Conservation (phyloP, 129 eudicot genomes). For the Saussurea involucrata region DNA sequence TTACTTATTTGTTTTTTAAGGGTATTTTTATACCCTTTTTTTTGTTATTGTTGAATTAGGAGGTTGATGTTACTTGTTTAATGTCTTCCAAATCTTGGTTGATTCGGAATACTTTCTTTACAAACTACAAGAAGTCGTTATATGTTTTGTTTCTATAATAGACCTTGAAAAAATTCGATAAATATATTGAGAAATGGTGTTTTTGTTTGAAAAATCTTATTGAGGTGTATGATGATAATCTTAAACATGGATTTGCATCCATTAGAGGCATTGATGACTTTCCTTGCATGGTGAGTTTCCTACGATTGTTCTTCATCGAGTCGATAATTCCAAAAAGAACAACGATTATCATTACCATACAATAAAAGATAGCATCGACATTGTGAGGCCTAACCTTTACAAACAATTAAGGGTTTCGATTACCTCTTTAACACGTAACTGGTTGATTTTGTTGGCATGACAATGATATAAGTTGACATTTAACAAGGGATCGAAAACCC, state of each 20-base stretch:
- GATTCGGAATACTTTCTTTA: background rate
- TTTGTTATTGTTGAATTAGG: too few species aligned
- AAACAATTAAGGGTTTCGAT: too few species aligned
- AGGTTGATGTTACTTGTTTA: too few species aligned
- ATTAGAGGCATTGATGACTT: background rate
- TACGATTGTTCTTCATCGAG: background rate
- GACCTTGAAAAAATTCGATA: background rate
- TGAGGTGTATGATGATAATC: background rate
- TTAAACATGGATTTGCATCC: background rate
- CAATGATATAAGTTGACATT: too few species aligned
- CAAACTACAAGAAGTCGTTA: background rate
- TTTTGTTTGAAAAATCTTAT: background rate
- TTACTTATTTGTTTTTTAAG: too few species aligned
- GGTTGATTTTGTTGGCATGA: too few species aligned
- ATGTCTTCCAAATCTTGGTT: too few species aligned
- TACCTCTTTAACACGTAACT: too few species aligned
- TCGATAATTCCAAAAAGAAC: background rate
- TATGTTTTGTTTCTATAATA: background rate
- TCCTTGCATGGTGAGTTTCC: background rate
- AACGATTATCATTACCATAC: too few species aligned
- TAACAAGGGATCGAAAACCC: too few species aligned
- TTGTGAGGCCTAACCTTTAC: too few species aligned
- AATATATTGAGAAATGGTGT: background rate
- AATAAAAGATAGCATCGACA: background rate
- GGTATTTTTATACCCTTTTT: too few species aligned